A percentile compares a stretch with the other conserved stretches of the same genome.
Evolutionary conservation across 139 green algal species (phyloP).

Genomic region (Pseudopediastrum boryanum): DNA sequence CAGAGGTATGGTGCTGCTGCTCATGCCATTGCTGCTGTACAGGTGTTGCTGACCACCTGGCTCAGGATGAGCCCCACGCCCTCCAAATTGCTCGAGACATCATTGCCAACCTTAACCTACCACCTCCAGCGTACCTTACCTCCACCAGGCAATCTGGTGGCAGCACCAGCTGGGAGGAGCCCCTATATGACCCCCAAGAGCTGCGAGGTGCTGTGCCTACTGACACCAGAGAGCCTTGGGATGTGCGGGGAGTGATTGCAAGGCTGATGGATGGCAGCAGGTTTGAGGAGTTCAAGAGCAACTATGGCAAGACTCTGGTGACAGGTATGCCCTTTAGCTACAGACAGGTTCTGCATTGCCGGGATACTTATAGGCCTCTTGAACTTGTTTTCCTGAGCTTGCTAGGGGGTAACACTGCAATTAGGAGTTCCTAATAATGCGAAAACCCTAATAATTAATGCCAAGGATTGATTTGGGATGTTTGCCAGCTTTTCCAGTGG

Average conservation of each 20-base stretch:
- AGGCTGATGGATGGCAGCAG: slow-evolving; percentile 83
- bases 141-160: background rate
- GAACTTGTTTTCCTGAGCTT: no score
- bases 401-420: no score
- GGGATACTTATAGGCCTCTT: no score
- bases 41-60: slow-evolving; percentile 83
- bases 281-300: slow-evolving; percentile 93
- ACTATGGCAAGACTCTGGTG: slow-evolving; percentile 91
- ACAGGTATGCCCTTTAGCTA: slow-evolving; percentile 59
- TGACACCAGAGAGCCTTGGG: slow-evolving; percentile 68
- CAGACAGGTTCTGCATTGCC: no score
- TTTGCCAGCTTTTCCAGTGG: no score
- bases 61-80: slow-evolving; percentile 86
- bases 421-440: no score
- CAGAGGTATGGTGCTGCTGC: background rate
- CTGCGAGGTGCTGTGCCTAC: slow-evolving; percentile 57
- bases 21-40: background rate
- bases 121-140: background rate
- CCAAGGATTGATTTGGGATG: no score
- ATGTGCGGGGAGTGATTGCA: slow-evolving; percentile 78
- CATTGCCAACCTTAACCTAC: slow-evolving; percentile 55
- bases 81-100: slow-evolving; percentile 78
- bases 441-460: no score
- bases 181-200: slow-evolving; percentile 69
- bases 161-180: slow-evolving; percentile 65